Percentiles rank a stretch among this genome's conserved stretches.
These are phyloP conservation scores for Leccinellum luteum DNA, from an alignment of 768 basidiomycete species.

Conservation along the genomic window DNA sequence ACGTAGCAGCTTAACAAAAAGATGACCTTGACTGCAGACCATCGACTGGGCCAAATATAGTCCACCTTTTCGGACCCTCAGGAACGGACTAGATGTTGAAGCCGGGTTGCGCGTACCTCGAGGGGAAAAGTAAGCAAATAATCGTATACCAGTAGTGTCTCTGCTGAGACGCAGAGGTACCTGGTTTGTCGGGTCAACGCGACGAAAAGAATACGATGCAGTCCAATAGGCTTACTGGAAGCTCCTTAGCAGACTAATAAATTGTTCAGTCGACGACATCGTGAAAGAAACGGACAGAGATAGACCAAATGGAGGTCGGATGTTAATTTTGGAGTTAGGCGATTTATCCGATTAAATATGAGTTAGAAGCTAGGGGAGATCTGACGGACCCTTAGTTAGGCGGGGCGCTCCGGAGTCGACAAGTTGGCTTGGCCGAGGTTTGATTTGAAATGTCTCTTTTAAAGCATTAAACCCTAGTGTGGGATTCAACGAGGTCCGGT, in stretches of 20 bases:
- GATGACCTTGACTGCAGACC: slow-evolving; percentile 5
- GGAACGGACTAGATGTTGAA: not conserved
- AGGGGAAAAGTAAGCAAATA: slow-evolving; percentile 10
- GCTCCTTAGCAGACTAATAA: not conserved
- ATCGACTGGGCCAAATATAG: slow-evolving; percentile 2
- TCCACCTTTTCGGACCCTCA: not conserved
- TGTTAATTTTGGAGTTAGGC: too few species aligned
- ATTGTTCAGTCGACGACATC: not conserved
- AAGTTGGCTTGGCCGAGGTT: too few species aligned
- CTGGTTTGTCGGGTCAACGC: not conserved
- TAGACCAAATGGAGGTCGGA: not conserved
- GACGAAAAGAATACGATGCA: not conserved
- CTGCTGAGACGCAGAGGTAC: not conserved
- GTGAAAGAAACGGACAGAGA: not conserved
- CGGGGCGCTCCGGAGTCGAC: too few species aligned
- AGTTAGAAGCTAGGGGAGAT: too few species aligned
- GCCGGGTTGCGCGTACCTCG: slow-evolving; percentile 7
- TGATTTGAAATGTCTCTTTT: too few species aligned
- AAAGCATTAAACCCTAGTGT: too few species aligned
- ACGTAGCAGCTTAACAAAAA: slow-evolving; percentile 19
- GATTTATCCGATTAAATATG: too few species aligned
- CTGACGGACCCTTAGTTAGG: too few species aligned
- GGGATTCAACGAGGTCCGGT: too few species aligned
- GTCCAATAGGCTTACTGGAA: not conserved
- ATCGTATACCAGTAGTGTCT: slow-evolving; percentile 2